Evolutionary conservation across 139 green algal species (phyloP).

Genomic region (Prasinococcaceae sp.): DNA sequence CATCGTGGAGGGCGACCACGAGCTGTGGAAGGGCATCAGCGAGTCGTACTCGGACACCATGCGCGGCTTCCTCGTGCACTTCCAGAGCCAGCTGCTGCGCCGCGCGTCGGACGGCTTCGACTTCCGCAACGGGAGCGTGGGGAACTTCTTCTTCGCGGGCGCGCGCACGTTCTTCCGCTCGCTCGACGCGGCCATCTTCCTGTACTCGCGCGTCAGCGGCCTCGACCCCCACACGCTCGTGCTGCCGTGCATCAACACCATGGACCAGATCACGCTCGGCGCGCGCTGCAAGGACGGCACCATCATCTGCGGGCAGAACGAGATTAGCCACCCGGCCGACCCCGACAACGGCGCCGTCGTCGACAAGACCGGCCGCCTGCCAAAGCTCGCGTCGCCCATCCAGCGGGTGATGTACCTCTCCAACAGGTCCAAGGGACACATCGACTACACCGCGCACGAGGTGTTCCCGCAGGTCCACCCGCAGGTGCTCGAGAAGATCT

Average conservation of each 20-base stretch:
- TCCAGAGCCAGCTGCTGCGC: conserved; percentile 56
- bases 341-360: not conserved
- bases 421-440: no score
- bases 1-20: conserved; percentile 82
- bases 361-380: conserved; percentile 6
- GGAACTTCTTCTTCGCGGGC: conserved; percentile 99
- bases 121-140: conserved; percentile 81
- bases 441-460: no score
- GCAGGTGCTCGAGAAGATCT: conserved; percentile 35
- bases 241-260: conserved; percentile 80
- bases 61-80: conserved; percentile 88
- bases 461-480: conserved; percentile 72
- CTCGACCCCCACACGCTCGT: conserved; percentile 56
- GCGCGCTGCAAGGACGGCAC: conserved; percentile 57
- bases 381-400: conserved; percentile 56
- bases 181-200: conserved; percentile 91
- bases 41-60: conserved; percentile 98
- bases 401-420: conserved; percentile 89
- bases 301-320: conserved; percentile 82
- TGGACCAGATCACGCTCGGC: conserved; percentile 83
- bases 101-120: conserved; percentile 67
- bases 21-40: conserved; percentile 74
- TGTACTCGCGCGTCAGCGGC: conserved; percentile 67
- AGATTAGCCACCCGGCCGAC: conserved; percentile 77
- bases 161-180: conserved; percentile 90